A percentile compares a stretch with the other conserved stretches of the same genome.
Evolutionary conservation across 2,329 filamentous ascomycete genomes (phyloP).

Genomic region (Arthrobotrys pseudoclavata): DNA sequence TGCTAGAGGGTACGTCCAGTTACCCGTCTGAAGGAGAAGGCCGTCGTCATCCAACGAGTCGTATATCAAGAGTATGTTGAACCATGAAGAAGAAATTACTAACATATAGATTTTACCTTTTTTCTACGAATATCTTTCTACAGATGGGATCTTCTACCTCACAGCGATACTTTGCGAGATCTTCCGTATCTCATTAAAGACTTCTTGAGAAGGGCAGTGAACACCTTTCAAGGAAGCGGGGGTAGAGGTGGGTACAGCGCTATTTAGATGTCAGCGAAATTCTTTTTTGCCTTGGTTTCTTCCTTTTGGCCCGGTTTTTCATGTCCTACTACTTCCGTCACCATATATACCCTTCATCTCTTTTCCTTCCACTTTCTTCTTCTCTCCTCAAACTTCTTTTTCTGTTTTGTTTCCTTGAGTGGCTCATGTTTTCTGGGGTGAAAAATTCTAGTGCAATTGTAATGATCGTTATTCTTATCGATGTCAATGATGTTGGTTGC

Average conservation of each 20-base stretch:
- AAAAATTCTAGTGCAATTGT: constrained; percentile 60
- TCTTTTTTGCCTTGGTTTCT: constrained; percentile 7
- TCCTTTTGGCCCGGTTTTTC: constrained; percentile 20
- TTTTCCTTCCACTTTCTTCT: constrained; percentile 8
- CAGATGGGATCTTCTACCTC: constrained; percentile 91
- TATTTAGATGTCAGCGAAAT: constrained; percentile 72
- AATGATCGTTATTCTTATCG: constrained; percentile 57
- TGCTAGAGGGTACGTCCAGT: constrained; percentile 73
- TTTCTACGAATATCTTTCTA: constrained; percentile 43
- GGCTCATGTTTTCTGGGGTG: constrained; percentile 53
- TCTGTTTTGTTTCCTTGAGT: constrained; percentile 42
- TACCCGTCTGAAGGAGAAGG: constrained; percentile 55
- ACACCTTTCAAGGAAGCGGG: constrained; percentile 81
- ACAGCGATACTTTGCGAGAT: constrained; percentile 91
- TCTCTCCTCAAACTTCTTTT: constrained; percentile 15
- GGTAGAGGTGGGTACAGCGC: constrained; percentile 94
- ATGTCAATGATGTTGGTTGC: constrained; percentile 57
- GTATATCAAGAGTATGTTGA: constrained; percentile 55
- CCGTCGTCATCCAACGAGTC: constrained; percentile 42
- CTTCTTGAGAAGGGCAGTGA: constrained; percentile 82
- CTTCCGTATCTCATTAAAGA: constrained; percentile 93
- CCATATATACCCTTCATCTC: constrained; percentile 56
- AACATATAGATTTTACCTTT: constrained; percentile 53
- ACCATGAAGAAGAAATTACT: constrained; percentile 53
- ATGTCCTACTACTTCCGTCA: constrained; percentile 27